These are phyloP conservation scores for Eremochloa ophiuroides DNA, from an alignment of 176 grass and related monocot genomes.

Conservation along the genomic window DNA sequence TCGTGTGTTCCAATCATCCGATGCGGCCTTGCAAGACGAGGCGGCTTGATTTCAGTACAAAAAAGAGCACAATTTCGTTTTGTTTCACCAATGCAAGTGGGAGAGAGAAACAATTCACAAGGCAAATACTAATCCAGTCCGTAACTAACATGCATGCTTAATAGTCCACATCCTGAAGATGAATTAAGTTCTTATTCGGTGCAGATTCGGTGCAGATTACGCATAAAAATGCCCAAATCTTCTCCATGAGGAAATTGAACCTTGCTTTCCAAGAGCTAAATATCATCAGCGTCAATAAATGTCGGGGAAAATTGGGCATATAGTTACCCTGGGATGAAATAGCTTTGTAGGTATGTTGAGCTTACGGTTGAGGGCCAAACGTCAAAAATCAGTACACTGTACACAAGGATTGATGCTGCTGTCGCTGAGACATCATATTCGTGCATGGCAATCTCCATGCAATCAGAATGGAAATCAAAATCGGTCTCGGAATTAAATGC, in stretches of 20 bases:
- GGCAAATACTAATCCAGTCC: neutral
- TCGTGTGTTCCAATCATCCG: no score
- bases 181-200: conserved; percentile 1
- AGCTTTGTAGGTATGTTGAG: neutral
- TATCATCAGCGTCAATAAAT: neutral
- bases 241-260: neutral
- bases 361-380: neutral
- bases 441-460: neutral
- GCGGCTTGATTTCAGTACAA: no score
- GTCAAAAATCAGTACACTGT: neutral
- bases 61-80: neutral
- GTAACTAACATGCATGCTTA: neutral
- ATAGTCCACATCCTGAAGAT: neutral
- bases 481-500: neutral
- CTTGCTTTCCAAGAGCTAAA: neutral
- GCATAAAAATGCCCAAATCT: neutral
- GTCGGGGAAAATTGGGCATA: neutral
- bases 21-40: no score
- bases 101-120: neutral
- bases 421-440: no score
- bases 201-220: no score
- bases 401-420: neutral
- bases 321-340: neutral
- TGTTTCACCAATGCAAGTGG: neutral
- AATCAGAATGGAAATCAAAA: neutral